Evolutionary conservation across 305 asterid genomes (phyloP), one percentile per base, ranked within the genome.

Genomic region (Stenogyne calaminthoides): DNA sequence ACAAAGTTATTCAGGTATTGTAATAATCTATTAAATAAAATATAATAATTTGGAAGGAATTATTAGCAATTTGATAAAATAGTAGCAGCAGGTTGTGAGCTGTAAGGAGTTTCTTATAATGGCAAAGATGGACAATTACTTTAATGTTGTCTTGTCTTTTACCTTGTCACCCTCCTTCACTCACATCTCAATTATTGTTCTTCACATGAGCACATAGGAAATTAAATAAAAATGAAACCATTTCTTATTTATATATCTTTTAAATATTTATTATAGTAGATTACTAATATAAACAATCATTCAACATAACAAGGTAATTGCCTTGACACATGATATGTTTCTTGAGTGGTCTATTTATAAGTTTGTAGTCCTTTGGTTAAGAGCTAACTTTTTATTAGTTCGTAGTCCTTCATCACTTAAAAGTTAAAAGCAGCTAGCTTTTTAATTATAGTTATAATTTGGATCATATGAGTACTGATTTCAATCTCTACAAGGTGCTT

Each of bases 101-200:
- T 75, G 80, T 74, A 34, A 6, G 32, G 72, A 61, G 44, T 60
- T 58, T 61, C 81, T 78, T 70, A 70, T 16, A 44, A 54, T 37
- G 70, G 81, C 32, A 59, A 81, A 72, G 34, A 59, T 76, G 76
- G 78, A 57, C 67, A 37, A 42, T 54, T 0, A 61, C 66, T 72
- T 76, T 80, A 62, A 73, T 63, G 71, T 4, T 68, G 0, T 46
- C 61, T 68, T 57, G 83, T 69, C 79, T 37, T 58, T 60, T 40
- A 12, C 4, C 69, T 67, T 71, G 80, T 80, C 80, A 25, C 12
- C n/a, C 44, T 65, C 47, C 64, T 47, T 9, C 60, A 55, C 3
- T 55, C 60, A 19, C 60, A 55, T 19, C 34, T 20, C 60, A 55
- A 19, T 18, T 54, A 54, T 54, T 55, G 60, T 55, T 49, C 56